A percentile compares a stretch with the other conserved stretches of the same genome.
These are phyloP conservation scores for Lophium mytilinum DNA, from an alignment of 495 filamentous ascomycete species.

Conservation along the genomic window DNA sequence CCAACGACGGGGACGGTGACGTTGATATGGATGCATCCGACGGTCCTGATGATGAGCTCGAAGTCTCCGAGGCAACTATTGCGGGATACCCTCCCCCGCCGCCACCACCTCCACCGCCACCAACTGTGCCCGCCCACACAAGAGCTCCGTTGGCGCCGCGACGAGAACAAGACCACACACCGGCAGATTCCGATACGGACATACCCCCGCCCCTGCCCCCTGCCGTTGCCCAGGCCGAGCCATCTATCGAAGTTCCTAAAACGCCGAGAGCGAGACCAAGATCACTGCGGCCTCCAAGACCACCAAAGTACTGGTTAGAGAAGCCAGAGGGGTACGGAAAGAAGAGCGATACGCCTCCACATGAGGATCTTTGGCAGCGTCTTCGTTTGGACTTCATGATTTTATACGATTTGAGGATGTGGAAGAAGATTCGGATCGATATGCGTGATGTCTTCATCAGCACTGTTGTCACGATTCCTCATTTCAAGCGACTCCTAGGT, in stretches of 20 bases:
- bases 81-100: conserved; percentile 59
- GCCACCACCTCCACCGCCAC: conserved; percentile 48
- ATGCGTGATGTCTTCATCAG: conserved; percentile 91
- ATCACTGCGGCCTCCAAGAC: conserved; percentile 29
- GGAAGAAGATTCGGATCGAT: conserved; percentile 89
- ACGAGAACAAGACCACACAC: conserved; percentile 46
- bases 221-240: conserved; percentile 9
- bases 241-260: conserved; percentile 31
- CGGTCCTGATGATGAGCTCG: conserved; percentile 38
- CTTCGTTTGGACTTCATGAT: conserved; percentile 93
- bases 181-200: conserved; percentile 48
- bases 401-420: conserved; percentile 90
- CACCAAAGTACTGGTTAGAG: conserved; percentile 79
- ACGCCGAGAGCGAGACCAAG: conserved; percentile 29
- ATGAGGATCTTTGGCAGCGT: conserved; percentile 80
- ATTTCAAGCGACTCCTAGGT: conserved; percentile 94
- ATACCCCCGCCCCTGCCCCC: conserved; percentile 1
- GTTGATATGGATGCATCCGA: conserved; percentile 47
- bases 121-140: no score
- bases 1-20: conserved; percentile 41
- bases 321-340: conserved; percentile 56
- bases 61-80: conserved; percentile 58
- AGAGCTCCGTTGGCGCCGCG: conserved; percentile 20
- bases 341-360: conserved; percentile 50
- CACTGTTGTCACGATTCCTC: conserved; percentile 86